Evolutionary conservation across 192 early-diverging fungal species (phyloP).

Genomic region (Entomortierella lignicola): DNA sequence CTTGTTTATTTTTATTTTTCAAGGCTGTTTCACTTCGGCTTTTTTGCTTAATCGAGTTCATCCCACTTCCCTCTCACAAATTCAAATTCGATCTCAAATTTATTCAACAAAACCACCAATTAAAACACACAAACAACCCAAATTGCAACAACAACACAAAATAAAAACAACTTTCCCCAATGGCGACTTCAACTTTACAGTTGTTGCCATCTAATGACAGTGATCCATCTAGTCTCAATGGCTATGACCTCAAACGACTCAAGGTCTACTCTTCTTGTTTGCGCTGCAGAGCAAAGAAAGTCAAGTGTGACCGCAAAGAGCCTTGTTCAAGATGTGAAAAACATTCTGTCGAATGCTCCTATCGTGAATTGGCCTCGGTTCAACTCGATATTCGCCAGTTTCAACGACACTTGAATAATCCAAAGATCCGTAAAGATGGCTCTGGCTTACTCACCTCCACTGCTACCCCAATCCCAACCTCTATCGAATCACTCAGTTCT

Average conservation of each 20-base stretch:
- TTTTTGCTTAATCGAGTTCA: too few species aligned
- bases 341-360: conserved; percentile 47
- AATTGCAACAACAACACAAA: neutral
- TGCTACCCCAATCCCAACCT: conserved; percentile 21
- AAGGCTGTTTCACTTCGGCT: neutral
- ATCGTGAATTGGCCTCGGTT: conserved; percentile 46
- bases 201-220: conserved; percentile 12
- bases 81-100: too few species aligned
- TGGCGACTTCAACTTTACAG: conserved; percentile 40
- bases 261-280: conserved; percentile 55
- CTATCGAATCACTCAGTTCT: too few species aligned
- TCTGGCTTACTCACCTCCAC: conserved; percentile 26
- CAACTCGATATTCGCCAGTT: conserved; percentile 53
- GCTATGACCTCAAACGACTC: conserved; percentile 48
- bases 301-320: conserved; percentile 53
- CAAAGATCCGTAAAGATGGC: conserved; percentile 30
- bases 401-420: conserved; percentile 37
- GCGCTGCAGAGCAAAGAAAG: conserved; percentile 49
- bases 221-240: neutral
- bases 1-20: too few species aligned
- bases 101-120: neutral
- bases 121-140: neutral
- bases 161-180: neutral
- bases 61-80: neutral
- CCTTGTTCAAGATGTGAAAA: conserved; percentile 48